These are phyloP conservation scores for Plasmodium inui DNA, from an alignment of 169 alveolate species.

Conservation along the genomic window DNA sequence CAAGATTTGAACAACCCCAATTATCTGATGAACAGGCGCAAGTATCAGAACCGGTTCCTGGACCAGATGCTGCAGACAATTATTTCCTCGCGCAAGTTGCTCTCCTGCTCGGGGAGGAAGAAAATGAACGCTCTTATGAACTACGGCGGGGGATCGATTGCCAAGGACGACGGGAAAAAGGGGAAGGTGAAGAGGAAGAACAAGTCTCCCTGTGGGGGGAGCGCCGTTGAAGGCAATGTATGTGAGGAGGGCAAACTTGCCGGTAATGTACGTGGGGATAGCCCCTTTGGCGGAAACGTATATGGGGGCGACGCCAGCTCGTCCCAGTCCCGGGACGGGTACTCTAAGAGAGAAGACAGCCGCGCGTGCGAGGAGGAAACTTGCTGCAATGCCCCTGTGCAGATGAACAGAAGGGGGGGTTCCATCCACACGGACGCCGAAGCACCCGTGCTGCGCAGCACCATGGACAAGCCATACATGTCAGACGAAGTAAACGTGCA, in stretches of 20 bases:
- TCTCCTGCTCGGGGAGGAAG: constrained; percentile 11
- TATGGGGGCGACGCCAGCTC: neutral
- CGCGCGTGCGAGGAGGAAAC: neutral
- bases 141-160: neutral
- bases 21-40: constrained; percentile 27
- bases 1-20: constrained; percentile 63
- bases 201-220: neutral
- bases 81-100: constrained; percentile 44
- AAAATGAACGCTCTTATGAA: constrained; percentile 10
- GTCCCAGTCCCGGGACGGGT: neutral
- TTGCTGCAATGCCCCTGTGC: neutral
- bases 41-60: constrained; percentile 32
- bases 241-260: no score
- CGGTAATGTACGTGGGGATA: neutral
- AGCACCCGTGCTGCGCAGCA: neutral
- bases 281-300: neutral
- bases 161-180: neutral
- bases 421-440: neutral
- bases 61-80: constrained; percentile 68
- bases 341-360: neutral
- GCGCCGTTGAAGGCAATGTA: no score
- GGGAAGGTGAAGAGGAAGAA: neutral
- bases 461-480: neutral
- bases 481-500: neutral
- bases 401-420: neutral